Evolutionary conservation across 192 early-diverging fungal species (phyloP).

Genomic region (Geosiphon pyriformis): DNA sequence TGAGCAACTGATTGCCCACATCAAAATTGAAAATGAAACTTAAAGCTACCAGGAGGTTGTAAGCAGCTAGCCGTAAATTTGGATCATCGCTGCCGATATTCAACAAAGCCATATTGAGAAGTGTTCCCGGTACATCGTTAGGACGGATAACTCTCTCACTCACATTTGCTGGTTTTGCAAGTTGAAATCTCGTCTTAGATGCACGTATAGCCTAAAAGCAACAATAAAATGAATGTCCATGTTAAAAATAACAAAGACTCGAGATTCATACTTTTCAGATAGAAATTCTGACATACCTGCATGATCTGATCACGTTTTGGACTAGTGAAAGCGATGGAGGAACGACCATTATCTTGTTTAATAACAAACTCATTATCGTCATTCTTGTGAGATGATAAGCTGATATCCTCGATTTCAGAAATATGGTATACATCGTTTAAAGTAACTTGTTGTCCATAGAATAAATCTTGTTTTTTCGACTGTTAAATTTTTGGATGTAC

Average conservation of each 20-base stretch:
- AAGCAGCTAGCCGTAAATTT: slow-evolving; percentile 74
- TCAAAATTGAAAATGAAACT: slow-evolving; percentile 79
- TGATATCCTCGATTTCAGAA: slow-evolving; percentile 70
- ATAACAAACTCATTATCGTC: slow-evolving; percentile 72
- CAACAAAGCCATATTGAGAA: slow-evolving; percentile 89
- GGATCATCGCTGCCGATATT: slow-evolving; percentile 83
- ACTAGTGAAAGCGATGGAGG: slow-evolving; percentile 62
- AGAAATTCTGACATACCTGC: slow-evolving; percentile 33
- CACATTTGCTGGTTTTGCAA: slow-evolving; percentile 55
- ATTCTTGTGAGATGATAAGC: slow-evolving; percentile 47
- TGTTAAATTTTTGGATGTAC: too few relatives aligned
- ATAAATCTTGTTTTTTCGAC: slow-evolving; percentile 67
- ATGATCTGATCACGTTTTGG: slow-evolving; percentile 67
- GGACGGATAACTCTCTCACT: slow-evolving; percentile 75
- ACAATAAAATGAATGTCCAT: too few relatives aligned
- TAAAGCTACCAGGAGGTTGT: slow-evolving; percentile 85
- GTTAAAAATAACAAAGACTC: too few relatives aligned
- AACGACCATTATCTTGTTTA: slow-evolving; percentile 64
- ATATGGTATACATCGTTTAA: slow-evolving; percentile 88
- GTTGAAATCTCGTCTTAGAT: slow-evolving; percentile 64
- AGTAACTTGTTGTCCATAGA: slow-evolving; percentile 63
- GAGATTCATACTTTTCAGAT: too few relatives aligned
- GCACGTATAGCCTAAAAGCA: slow-evolving; percentile 63
- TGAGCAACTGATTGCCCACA: slow-evolving; percentile 72
- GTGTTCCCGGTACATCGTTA: slow-evolving; percentile 82